A percentile compares a stretch with the other conserved stretches of the same genome.
These are phyloP conservation scores for Curvularia hawaiiensis DNA, from an alignment of 2,329 filamentous ascomycete genomes.

Conservation along the genomic window DNA sequence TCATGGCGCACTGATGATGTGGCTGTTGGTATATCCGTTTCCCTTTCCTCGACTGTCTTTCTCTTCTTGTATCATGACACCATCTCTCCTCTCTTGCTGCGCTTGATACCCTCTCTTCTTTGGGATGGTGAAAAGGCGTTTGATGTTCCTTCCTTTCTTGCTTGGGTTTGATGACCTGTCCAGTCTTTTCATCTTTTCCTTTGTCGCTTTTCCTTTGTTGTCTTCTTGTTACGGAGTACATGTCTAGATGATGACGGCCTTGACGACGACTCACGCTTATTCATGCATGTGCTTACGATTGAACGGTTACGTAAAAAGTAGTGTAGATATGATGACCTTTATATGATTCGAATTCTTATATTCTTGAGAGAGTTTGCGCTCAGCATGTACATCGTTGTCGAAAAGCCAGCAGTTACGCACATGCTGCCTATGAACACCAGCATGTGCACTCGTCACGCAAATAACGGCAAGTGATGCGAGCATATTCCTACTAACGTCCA, in stretches of 20 bases:
- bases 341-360: slow-evolving; percentile 1
- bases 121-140: slow-evolving; percentile 1
- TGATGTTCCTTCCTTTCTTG: background rate
- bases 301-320: slow-evolving; percentile 1
- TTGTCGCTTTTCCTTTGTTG: background rate
- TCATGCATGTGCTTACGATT: slow-evolving; percentile 3
- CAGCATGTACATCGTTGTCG: background rate
- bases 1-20: slow-evolving; percentile 7
- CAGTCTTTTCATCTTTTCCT: slow-evolving; percentile 6
- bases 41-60: background rate
- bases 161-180: slow-evolving; percentile 1
- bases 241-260: background rate
- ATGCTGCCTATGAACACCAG: background rate
- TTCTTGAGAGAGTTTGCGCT: background rate
- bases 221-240: background rate
- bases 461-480: slow-evolving; percentile 14
- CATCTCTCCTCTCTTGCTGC: background rate
- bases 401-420: background rate
- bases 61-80: background rate
- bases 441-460: background rate
- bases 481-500: background rate
- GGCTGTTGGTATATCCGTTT: background rate
- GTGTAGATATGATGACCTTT: background rate
- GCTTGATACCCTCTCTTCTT: slow-evolving; percentile 1
- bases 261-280: slow-evolving; percentile 5